Base-by-base conservation (phyloP, 805 yeast genomes). In the Saccharomycopsis olivae region DNA sequence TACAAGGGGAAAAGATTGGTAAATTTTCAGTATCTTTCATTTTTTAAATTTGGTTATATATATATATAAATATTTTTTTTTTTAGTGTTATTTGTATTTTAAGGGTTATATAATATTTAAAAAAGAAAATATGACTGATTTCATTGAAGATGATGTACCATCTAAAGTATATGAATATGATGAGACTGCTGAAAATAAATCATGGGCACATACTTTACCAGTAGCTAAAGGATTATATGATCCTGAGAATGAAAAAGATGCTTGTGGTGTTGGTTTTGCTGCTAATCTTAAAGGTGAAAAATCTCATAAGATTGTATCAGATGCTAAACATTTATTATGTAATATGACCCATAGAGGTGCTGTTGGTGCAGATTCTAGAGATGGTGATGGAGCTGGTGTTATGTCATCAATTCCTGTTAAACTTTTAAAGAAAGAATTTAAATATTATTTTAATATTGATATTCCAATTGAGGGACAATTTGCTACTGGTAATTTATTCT, bases 281-380 rank as follows among this genome's bases (percentile, higher is more conserved):
- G 85, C 96, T 59, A 85, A 89, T 65, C 81, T 88, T 64, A 85
- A 87, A 60, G 96, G 96, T 42, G 57, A 68, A 23, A 73, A 77
- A 20, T 79, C 94, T 39, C 98, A 92, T 66, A 87, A 88, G 57
- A 86, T 89, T 52, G 87, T 89, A 45, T 77, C 94, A 31, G 97
- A 92, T 64, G 95, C 95, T 31, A 69, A 76, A 51, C 75, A 73
- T 56, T 66, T 89, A 53, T 75, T 89, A 40, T 88, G 97, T 66
- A 89, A 92, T 65, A 92, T 89, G 98, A 84, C 96, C 47, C 98
- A 89, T 62, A 77, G 98, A 65, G 98, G 98, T 57, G 97, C 97
- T 30, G 96, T 88, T 46, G 94, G 95, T 44, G 69, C 86, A 1
- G 95, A 88, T 56, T 94, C 96, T 17, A 76, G 87, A 53, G 96